Base-by-base conservation (phyloP, 2,329 filamentous ascomycete genomes). In the Calycina marina region DNA sequence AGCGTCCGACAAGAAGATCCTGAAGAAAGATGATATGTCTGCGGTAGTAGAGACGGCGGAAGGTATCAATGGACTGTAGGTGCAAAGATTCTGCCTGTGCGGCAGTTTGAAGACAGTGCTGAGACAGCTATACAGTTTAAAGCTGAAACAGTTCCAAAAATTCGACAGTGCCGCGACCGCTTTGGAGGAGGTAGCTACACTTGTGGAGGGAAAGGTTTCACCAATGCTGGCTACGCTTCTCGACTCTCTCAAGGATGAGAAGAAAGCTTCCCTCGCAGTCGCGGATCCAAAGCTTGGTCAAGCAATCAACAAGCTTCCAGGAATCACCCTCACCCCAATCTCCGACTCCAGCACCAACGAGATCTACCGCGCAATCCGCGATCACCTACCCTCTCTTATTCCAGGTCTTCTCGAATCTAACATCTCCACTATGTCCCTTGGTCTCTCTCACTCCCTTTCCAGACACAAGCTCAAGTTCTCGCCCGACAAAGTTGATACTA, bases 401-500 rank as follows among this genome's bases (percentile, higher is more conserved):
- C 86, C 90, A 40, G 86, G 84, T 32, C 72, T 98, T 40, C 65
- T 79, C 30, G 76, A 83, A 32, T 72, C 84, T 51, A 88, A 90
- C 54, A 74, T 96, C 54, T 79, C 84, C 53, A 90, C 85, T 50
- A 96, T 96, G 81, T 78, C 83, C 14, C 72, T 98, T 38, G 90
- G 90, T 73, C 77, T 98, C 31, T 93, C 88, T 20, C 90, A 98
- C 64, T 94, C 86, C 35, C 77, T 98, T 51, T 93, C 88, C 29
- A 78, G 86, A 43, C 86, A 98, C 65, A 96, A 93, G 69, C 75
- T 98, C 53, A 94, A 94, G 67, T 98, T 98, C 63, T 93, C 84
- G 6, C 80, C 88, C 36, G 86, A 98, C 55, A 98, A 98, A 69
- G 88, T 98, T 46, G 90, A 98, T 56, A 90, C 90, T 31, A 98